phyloP scores from a whole-genome alignment of 495 filamentous ascomycete species.

The Daldinia bambusicola region DNA sequence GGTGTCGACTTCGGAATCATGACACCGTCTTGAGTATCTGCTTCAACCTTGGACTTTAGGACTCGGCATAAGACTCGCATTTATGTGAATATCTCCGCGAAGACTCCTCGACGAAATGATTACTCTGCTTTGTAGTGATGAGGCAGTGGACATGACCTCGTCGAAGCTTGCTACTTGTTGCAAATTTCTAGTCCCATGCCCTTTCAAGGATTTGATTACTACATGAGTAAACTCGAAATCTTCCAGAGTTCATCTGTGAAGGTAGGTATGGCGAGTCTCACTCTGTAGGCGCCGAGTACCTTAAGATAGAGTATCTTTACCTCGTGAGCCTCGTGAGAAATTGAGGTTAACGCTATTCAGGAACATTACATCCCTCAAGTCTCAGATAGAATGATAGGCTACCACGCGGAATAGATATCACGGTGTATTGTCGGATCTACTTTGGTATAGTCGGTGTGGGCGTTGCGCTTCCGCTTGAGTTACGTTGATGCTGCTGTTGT shows the following conservation, averaged over 20 bases:
- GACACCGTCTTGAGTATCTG: background rate
- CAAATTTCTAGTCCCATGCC: background rate
- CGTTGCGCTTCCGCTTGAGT: slow-evolving; percentile 57
- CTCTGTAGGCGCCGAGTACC: background rate
- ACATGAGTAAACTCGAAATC: background rate
- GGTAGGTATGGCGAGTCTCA: background rate
- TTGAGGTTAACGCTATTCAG: background rate
- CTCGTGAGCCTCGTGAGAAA: background rate
- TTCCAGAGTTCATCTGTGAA: background rate
- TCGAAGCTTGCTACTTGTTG: background rate
- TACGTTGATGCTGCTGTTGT: slow-evolving; percentile 52
- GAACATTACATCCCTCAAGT: background rate
- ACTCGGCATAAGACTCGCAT: background rate
- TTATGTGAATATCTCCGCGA: background rate
- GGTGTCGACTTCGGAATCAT: background rate
- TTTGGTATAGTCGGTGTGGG: slow-evolving; percentile 48
- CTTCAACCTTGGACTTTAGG: background rate
- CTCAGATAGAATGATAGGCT: background rate
- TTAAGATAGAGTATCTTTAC: background rate
- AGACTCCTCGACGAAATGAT: background rate
- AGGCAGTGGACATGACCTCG: background rate
- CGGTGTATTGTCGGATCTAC: slow-evolving; percentile 5
- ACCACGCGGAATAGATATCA: too few relatives aligned
- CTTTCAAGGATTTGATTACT: background rate
- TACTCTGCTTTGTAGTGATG: background rate